Evolutionary conservation across 192 early-diverging fungal species (phyloP).

Genomic region (Allomyces macrogynus): DNA sequence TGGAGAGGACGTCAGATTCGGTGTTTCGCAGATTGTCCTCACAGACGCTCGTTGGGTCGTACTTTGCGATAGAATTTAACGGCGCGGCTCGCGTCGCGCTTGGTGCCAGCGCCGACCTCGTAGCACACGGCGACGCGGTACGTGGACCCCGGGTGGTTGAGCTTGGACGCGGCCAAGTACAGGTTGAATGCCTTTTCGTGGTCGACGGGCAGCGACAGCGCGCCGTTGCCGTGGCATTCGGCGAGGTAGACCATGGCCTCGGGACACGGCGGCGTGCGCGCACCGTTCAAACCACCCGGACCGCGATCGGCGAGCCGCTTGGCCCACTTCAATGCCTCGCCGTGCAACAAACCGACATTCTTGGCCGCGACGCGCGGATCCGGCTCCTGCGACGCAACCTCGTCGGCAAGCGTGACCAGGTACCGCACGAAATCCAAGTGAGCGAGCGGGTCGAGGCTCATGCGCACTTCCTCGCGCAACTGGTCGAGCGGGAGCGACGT

Average conservation of each 20-base stretch:
- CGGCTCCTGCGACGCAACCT: constrained; percentile 35
- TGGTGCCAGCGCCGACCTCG: constrained; percentile 84
- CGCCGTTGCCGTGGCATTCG: constrained; percentile 69
- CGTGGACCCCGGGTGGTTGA: constrained; percentile 72
- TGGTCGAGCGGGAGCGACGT: constrained; percentile 7
- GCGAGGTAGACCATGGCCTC: constrained; percentile 89
- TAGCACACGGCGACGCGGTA: constrained; percentile 93
- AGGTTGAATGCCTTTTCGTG: constrained; percentile 74
- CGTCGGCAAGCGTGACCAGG: constrained; percentile 53
- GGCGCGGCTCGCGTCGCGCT: constrained; percentile 54
- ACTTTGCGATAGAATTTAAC: constrained; percentile 77
- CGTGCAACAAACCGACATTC: constrained; percentile 46
- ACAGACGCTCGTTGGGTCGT: no score
- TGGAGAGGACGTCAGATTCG: no score
- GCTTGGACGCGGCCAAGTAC: constrained; percentile 83
- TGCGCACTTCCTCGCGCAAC: constrained; percentile 23
- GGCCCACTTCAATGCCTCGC: constrained; percentile 66
- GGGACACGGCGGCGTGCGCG: constrained; percentile 46
- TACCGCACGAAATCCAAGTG: constrained; percentile 78
- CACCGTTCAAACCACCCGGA: not conserved
- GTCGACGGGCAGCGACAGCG: constrained; percentile 53
- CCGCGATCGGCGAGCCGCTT: constrained; percentile 48
- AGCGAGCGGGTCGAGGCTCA: constrained; percentile 41
- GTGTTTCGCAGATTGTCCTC: no score
- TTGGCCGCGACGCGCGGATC: constrained; percentile 47